These are phyloP conservation scores for Tetracladium setigerum DNA, from an alignment of 495 filamentous ascomycete genomes.

Conservation along the genomic window DNA sequence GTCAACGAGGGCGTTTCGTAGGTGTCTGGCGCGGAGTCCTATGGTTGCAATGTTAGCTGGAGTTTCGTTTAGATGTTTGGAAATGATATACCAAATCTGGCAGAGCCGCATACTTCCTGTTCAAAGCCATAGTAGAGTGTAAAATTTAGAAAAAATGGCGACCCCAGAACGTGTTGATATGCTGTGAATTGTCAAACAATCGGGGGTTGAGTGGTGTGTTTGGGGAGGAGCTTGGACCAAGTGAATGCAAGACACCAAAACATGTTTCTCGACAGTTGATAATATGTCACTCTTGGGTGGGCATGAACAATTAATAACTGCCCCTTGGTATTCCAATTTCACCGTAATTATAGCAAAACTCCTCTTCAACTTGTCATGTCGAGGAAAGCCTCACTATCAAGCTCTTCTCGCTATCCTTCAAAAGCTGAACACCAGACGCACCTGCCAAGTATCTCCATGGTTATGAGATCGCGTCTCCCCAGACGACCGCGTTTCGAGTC, in stretches of 20 bases:
- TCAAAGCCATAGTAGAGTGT: conserved; percentile 35
- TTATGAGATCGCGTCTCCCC: too few relatives aligned
- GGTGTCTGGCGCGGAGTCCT: conserved; percentile 88
- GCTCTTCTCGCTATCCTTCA: too few relatives aligned
- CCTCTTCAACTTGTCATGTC: too few relatives aligned
- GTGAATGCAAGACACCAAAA: not conserved
- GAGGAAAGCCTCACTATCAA: too few relatives aligned
- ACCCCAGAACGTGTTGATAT: not conserved
- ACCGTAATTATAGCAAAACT: too few relatives aligned
- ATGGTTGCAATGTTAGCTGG: conserved; percentile 11
- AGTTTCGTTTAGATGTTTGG: not conserved
- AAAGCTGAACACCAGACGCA: too few relatives aligned
- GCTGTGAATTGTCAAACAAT: not conserved
- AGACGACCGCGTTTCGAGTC: too few relatives aligned
- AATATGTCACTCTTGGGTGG: too few relatives aligned
- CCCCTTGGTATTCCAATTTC: too few relatives aligned
- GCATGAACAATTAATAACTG: too few relatives aligned
- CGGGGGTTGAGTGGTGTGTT: not conserved
- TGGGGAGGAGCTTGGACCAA: conserved; percentile 12
- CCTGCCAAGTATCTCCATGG: too few relatives aligned
- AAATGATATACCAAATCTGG: conserved; percentile 64
- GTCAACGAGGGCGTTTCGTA: conserved; percentile 92
- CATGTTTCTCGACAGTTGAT: too few relatives aligned
- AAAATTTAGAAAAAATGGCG: not conserved
- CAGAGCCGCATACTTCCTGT: conserved; percentile 73